Evolutionary conservation across 768 basidiomycete genomes (phyloP).

Genomic region (Leccinum subtestaceum): DNA sequence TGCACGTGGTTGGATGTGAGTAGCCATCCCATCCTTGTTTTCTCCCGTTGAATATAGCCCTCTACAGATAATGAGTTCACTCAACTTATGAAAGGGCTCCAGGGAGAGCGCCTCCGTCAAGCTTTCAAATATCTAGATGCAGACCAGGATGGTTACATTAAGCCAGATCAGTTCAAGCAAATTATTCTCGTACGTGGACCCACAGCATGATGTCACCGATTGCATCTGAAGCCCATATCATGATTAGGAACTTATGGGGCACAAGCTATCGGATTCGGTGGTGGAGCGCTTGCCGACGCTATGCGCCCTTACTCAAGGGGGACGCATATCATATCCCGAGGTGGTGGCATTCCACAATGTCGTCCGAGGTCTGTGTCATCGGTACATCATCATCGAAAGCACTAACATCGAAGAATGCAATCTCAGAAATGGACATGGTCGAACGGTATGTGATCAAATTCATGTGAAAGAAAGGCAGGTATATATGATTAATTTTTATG

Average conservation of each 20-base stretch:
- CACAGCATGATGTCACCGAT: neutral
- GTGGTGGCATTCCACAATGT: slow-evolving; percentile 97
- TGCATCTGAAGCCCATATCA: neutral
- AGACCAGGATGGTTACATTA: slow-evolving; percentile 92
- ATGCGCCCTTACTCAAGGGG: slow-evolving; percentile 84
- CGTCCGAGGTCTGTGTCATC: slow-evolving; percentile 61
- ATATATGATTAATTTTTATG: slow-evolving; percentile 4
- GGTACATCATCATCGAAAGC: neutral
- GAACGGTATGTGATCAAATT: slow-evolving; percentile 55
- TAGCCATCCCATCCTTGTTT: slow-evolving; percentile 11
- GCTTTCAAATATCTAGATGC: slow-evolving; percentile 90
- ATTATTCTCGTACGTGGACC: slow-evolving; percentile 78
- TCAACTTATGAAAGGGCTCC: slow-evolving; percentile 97
- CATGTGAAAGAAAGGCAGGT: neutral
- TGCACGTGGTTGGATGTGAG: slow-evolving; percentile 90
- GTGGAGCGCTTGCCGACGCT: slow-evolving; percentile 91
- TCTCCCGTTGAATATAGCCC: slow-evolving; percentile 5
- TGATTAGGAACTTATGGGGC: slow-evolving; percentile 86
- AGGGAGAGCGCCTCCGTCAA: slow-evolving; percentile 96
- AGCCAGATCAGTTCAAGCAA: slow-evolving; percentile 88
- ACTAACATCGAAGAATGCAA: slow-evolving; percentile 6
- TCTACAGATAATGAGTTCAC: slow-evolving; percentile 89
- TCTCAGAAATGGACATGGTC: slow-evolving; percentile 89
- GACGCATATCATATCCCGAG: slow-evolving; percentile 93
- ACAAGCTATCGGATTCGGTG: slow-evolving; percentile 93